phyloP scores from a whole-genome alignment of 495 filamentous ascomycete genomes.

The Margaritispora aquatica region DNA sequence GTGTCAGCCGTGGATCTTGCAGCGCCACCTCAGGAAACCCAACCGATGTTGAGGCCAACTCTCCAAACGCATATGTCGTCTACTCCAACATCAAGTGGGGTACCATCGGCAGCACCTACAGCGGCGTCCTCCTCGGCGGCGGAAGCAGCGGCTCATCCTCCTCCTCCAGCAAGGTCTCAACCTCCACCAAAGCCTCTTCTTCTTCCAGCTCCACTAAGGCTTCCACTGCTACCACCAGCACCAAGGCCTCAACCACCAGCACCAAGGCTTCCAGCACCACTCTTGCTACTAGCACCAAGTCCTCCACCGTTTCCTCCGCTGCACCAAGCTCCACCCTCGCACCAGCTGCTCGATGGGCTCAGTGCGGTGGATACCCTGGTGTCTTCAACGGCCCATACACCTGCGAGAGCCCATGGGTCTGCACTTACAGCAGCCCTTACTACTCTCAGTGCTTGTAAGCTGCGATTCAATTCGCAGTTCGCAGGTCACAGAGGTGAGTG shows the following conservation, averaged over 20 bases:
- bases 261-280: neutral
- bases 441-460: neutral
- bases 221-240: no score
- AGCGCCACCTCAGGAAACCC: slow-evolving; percentile 53
- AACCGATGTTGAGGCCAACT: slow-evolving; percentile 47
- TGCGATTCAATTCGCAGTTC: neutral
- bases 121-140: neutral
- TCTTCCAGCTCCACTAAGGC: neutral
- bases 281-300: neutral
- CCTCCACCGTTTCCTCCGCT: neutral
- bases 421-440: neutral
- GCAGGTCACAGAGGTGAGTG: neutral
- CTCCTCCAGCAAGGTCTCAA: neutral
- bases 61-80: slow-evolving; percentile 48
- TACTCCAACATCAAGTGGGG: slow-evolving; percentile 68
- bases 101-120: slow-evolving; percentile 51
- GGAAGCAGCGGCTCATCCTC: neutral
- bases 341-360: neutral
- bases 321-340: neutral
- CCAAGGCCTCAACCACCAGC: neutral
- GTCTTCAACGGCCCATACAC: neutral
- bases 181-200: neutral
- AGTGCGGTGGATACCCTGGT: neutral
- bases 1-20: slow-evolving; percentile 67
- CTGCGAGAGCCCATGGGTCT: neutral